Percentiles rank a stretch among this genome's conserved stretches.
Conservation (phyloP, 2,329 filamentous ascomycete species). For the Pseudocercospora fijiensis region DNA sequence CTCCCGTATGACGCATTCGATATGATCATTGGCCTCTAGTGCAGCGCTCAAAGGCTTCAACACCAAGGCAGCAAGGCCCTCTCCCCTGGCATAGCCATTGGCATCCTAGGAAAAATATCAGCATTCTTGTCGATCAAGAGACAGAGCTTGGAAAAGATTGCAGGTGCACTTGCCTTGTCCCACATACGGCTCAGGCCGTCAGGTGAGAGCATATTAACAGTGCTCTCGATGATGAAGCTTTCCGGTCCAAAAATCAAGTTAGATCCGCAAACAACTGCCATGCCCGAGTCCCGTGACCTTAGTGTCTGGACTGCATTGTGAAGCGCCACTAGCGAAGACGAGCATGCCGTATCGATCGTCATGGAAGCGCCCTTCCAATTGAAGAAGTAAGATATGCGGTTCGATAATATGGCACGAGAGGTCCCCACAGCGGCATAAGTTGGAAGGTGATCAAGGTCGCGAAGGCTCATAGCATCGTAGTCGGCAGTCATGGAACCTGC, state of each 20-base stretch:
- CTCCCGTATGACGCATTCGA: conserved; percentile 43
- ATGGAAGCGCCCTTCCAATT: conserved; percentile 29
- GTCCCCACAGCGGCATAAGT: conserved; percentile 28
- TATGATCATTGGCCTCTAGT: conserved; percentile 47
- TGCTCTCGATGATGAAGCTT: conserved; percentile 19
- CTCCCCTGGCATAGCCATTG: conserved; percentile 55
- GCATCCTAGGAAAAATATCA: too few relatives aligned
- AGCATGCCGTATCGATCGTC: conserved; percentile 49
- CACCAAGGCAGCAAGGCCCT: conserved; percentile 53
- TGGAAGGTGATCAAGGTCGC: conserved; percentile 23
- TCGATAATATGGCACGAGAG: conserved; percentile 26
- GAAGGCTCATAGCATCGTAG: conserved; percentile 23
- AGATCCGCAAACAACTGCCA: conserved; percentile 25
- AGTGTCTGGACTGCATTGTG: conserved; percentile 38
- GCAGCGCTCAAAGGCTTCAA: conserved; percentile 54
- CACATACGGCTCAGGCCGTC: conserved; percentile 36
- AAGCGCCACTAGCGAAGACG: conserved; percentile 42
- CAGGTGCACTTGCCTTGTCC: conserved; percentile 34
- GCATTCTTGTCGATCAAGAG: too few relatives aligned
- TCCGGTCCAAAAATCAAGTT: conserved; percentile 32
- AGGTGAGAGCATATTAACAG: conserved; percentile 27
- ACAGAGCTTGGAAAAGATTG: too few relatives aligned
- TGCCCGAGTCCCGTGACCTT: conserved; percentile 29
- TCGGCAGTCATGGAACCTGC: conserved; percentile 29
- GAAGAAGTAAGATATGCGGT: conserved; percentile 30